Evolutionary conservation across 139 green algal genomes (phyloP), one percentile per base, ranked within the genome.

Genomic region (Diplosphaera chodatii): DNA sequence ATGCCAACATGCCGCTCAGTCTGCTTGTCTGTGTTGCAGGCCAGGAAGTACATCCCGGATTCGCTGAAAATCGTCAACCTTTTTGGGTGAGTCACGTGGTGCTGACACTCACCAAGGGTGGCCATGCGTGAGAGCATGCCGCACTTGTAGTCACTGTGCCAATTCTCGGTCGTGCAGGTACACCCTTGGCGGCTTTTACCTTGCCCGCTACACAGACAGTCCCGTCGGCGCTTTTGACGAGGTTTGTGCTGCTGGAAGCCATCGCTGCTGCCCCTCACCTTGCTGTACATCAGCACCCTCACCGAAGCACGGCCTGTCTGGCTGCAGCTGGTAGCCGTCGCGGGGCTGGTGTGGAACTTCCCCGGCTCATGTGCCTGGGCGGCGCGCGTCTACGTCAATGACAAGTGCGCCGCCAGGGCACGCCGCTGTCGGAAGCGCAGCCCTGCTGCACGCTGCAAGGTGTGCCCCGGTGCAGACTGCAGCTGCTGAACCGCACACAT

Each of bases 321-420:
- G 4, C 3, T 69, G 56, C 83, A 91, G 87, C 75, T 94, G 29
- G 91, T 97, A 21, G 87, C 81, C 0, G 76, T 98, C 55, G 85
- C 87, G 1, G 94, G 94, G 0, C 86, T 98, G 15, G 91, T 95
- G 6, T 98, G 94, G 94, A 93, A 98, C 76, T 82, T 88, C 1
- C 94, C 94, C 6, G 94, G 90, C 23, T 98, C 94, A 0, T 98
- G 92, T 69, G 94, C 94, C 8, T 98, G 91, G 94, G 94, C 94
- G 4, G 88, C 86, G 0, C 73, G 87, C 13, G 93, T 97, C 28
- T 96, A 90, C 40, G 91, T 96, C n/a, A 93, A 85, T 78, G 91
- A 91, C 83, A 87, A 71, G 82, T 85, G 73, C 77, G 70, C 20
- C n/a, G n/a, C n/a, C n/a, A n/a, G n/a, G n/a, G n/a, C n/a, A n/a